Conservation (phyloP, 2,329 filamentous ascomycete species). For the Corynespora cassiicola region DNA sequence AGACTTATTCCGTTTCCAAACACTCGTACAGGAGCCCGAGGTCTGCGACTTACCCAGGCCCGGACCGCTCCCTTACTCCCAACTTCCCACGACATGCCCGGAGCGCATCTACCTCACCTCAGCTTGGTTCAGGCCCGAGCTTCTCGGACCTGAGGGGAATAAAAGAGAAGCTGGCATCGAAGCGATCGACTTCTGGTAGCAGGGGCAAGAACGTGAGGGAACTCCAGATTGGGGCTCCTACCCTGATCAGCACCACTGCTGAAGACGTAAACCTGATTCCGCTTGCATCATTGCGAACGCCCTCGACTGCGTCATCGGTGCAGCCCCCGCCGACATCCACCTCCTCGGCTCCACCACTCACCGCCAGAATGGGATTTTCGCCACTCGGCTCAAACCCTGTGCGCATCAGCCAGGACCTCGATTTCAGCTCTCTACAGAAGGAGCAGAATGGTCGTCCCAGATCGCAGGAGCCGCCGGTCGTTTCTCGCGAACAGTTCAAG, state of each 20-base stretch:
- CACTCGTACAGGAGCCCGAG: conserved; percentile 28
- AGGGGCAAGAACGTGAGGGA: conserved; percentile 28
- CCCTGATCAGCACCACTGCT: conserved; percentile 39
- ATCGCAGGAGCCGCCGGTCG: conserved; percentile 21
- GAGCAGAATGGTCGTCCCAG: conserved; percentile 19
- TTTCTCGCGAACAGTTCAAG: conserved; percentile 18
- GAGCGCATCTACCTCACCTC: conserved; percentile 39
- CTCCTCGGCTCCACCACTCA: conserved; percentile 19
- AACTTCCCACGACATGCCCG: conserved; percentile 31
- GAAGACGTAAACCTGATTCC: conserved; percentile 36
- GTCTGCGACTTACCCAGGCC: conserved; percentile 37
- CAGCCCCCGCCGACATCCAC: conserved; percentile 19
- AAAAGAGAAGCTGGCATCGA: conserved; percentile 39
- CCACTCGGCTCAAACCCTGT: conserved; percentile 43
- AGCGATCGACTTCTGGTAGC: conserved; percentile 28
- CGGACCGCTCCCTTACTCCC: conserved; percentile 27
- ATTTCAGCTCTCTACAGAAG: conserved; percentile 18
- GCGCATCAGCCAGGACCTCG: conserved; percentile 22
- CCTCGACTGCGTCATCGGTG: conserved; percentile 35
- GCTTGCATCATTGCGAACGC: conserved; percentile 15
- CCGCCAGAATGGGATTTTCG: conserved; percentile 24
- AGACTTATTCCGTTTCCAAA: conserved; percentile 25
- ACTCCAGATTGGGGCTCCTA: conserved; percentile 39
- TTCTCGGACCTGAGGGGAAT: conserved; percentile 39
- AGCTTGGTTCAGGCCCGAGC: conserved; percentile 29